Evolutionary conservation across 306 rosid genomes (phyloP), one percentile per base, ranked within the genome.

Genomic region (Fragaria nilgerrensis): DNA sequence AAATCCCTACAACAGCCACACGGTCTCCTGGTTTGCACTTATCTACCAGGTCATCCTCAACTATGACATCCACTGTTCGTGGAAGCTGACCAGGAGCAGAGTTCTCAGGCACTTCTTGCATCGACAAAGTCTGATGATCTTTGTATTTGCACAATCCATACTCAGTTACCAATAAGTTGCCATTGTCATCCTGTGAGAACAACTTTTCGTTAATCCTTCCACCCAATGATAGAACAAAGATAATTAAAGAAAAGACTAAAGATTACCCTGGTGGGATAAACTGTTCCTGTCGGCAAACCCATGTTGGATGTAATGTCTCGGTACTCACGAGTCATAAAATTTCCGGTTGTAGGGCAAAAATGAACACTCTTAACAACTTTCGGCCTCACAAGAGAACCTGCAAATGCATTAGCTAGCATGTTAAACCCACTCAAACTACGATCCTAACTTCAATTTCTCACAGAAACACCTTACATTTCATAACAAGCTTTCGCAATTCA

Each of bases 21-120:
- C 99, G 97, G 43, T 95, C 99, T 86, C 99, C 99, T 3, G 99
- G 99, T 87, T 95, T 95, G 89, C 99, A 95, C 70, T 91, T 78
- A 85, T 92, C 99, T 86, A 92, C 98, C 45, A 95, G 85, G 82
- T 95, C 99, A 76, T 95, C 99, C 89, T 95, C 99, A 55, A 83
- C 92, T 39, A 95, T 78, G 68, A 91, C 72, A 88, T 95, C 99
- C 85, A 95, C 96, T 2, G 99, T 92, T 80, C 99, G 81, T 66
- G 98, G 97, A 74, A 95, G 99, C 90, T 92, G 99, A 84, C 99
- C 99, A 73, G 99, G 99, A 5, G 99, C 97, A 63, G 99, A 87
- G 81, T 92, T 95, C 80, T 95, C 99, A 25, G 99, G 99, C 78
- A 95, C 96, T 88, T 95, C 99, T 87, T 95, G 99, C 90, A 95